Conservation (phyloP, 2,329 filamentous ascomycete genomes). For the Laburnicola sp. region DNA sequence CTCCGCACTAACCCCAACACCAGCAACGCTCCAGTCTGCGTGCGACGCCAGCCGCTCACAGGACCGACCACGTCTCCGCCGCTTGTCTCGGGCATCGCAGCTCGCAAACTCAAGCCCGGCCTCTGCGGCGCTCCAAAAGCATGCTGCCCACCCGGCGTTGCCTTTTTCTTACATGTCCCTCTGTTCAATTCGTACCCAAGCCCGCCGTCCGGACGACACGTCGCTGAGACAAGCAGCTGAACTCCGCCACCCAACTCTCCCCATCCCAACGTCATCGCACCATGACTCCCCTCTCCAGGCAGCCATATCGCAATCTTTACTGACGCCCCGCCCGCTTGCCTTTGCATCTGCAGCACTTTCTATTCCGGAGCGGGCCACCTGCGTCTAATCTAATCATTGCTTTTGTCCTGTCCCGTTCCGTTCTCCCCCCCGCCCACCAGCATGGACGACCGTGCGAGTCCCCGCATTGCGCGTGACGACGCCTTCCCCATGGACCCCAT, state of each 20-base stretch:
- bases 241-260: conserved; percentile 21
- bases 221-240: conserved; percentile 19
- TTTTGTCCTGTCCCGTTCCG: neutral
- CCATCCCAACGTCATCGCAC: conserved; percentile 32
- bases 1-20: conserved; percentile 3
- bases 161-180: conserved; percentile 8
- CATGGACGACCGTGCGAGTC: conserved; percentile 19
- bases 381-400: neutral
- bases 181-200: neutral
- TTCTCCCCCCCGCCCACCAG: conserved; percentile 7
- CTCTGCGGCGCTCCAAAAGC: neutral
- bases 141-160: neutral
- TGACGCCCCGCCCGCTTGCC: conserved; percentile 13
- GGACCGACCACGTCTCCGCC: conserved; percentile 9
- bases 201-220: neutral
- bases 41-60: conserved; percentile 6
- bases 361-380: conserved; percentile 5
- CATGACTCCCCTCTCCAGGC: conserved; percentile 35
- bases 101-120: conserved; percentile 6
- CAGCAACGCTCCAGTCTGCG: neutral
- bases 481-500: conserved; percentile 18
- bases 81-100: conserved; percentile 12
- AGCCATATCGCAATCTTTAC: conserved; percentile 24
- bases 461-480: conserved; percentile 24
- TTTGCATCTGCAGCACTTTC: conserved; percentile 16